A percentile compares a stretch with the other conserved stretches of the same genome.
Evolutionary conservation across 768 basidiomycete genomes (phyloP).

Genomic region (Rhodotorula kratochvilovae): DNA sequence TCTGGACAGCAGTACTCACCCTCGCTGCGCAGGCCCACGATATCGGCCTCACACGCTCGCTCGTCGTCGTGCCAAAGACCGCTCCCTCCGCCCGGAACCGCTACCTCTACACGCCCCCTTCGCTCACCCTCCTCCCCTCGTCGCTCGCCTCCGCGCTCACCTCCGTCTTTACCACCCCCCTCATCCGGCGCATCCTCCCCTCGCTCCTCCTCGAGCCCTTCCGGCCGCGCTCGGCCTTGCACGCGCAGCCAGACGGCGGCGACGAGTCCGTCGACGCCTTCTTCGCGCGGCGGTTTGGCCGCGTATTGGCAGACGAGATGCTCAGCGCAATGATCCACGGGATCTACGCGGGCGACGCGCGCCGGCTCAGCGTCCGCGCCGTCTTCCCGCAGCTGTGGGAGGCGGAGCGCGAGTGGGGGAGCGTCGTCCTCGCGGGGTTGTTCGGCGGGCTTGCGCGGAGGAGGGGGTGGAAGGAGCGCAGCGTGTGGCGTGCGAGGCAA

Average conservation of each 20-base stretch:
- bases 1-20: constrained; percentile 1
- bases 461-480: constrained; percentile 23
- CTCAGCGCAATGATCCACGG: constrained; percentile 83
- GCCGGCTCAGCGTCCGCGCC: constrained; percentile 66
- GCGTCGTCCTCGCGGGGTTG: constrained; percentile 58
- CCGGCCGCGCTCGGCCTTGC: constrained; percentile 37
- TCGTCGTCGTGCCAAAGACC: constrained; percentile 64
- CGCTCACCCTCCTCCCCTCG: constrained; percentile 55
- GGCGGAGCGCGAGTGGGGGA: constrained; percentile 64
- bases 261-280: constrained; percentile 84
- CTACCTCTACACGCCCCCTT: constrained; percentile 61
- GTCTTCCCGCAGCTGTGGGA: constrained; percentile 72
- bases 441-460: constrained; percentile 10
- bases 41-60: constrained; percentile 57
- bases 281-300: constrained; percentile 67
- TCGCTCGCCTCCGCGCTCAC: constrained; percentile 49
- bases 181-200: constrained; percentile 53
- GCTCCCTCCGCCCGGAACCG: constrained; percentile 72
- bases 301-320: constrained; percentile 65
- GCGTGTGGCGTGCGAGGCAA: constrained; percentile 21
- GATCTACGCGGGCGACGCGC: constrained; percentile 82
- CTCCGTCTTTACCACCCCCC: constrained; percentile 49
- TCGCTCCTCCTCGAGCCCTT: constrained; percentile 62
- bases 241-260: constrained; percentile 7
- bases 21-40: constrained; percentile 64